phyloP scores from a whole-genome alignment of 495 filamentous ascomycete genomes.

The Penicillium bialowiezense region DNA sequence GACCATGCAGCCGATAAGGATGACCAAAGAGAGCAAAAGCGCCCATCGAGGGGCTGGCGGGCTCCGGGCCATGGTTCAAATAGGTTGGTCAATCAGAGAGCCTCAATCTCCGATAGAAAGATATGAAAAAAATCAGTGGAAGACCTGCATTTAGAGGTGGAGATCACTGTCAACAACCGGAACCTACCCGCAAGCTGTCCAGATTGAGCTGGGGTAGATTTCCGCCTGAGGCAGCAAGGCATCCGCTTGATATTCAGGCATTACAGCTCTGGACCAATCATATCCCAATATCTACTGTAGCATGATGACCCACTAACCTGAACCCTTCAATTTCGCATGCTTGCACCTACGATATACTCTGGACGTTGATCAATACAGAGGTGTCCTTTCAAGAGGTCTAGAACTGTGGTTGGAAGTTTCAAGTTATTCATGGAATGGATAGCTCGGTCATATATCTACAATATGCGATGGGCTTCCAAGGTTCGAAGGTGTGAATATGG shows the following conservation, averaged over 20 bases:
- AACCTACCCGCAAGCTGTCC: constrained; percentile 41
- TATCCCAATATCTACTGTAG: too few relatives aligned
- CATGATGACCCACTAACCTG: too few relatives aligned
- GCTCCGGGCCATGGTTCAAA: constrained; percentile 36
- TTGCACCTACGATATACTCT: too few relatives aligned
- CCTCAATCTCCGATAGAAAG: constrained; percentile 33
- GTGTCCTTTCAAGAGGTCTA: too few relatives aligned
- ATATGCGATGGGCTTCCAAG: too few relatives aligned
- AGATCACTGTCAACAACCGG: constrained; percentile 19
- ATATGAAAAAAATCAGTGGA: constrained; percentile 15
- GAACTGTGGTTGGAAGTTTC: too few relatives aligned
- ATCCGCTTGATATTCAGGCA: not conserved
- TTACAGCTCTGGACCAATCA: not conserved
- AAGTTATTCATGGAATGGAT: too few relatives aligned
- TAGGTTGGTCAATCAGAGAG: constrained; percentile 32
- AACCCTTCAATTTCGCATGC: too few relatives aligned
- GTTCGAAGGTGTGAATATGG: too few relatives aligned
- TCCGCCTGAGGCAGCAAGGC: constrained; percentile 22
- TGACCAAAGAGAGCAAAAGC: constrained; percentile 40
- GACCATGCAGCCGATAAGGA: constrained; percentile 39
- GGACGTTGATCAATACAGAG: too few relatives aligned
- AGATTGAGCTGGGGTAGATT: constrained; percentile 30
- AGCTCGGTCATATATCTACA: too few relatives aligned
- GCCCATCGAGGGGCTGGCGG: constrained; percentile 58
- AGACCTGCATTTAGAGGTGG: constrained; percentile 38